phyloP scores from a whole-genome alignment of 768 basidiomycete genomes.

The Agaricus bisporus region DNA sequence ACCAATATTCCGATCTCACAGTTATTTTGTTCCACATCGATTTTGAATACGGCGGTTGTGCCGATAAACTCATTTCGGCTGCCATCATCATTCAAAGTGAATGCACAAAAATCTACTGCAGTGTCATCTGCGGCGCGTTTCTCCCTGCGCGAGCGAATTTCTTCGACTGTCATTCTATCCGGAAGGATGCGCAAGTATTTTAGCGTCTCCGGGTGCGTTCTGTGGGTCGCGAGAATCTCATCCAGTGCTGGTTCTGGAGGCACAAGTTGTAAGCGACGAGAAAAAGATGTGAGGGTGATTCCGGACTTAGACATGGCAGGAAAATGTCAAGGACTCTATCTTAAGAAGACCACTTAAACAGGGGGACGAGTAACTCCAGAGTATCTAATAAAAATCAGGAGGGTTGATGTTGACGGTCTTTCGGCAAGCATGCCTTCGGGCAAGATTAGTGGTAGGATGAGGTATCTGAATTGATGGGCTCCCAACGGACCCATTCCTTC shows the following conservation, averaged over 20 bases:
- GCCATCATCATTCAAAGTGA: conserved; percentile 22
- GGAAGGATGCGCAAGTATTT: conserved; percentile 35
- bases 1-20: conserved; percentile 39
- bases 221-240: conserved; percentile 25
- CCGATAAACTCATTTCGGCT: conserved; percentile 26
- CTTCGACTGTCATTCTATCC: conserved; percentile 26
- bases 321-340: background rate
- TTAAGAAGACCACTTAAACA: background rate
- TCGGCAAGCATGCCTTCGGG: no score
- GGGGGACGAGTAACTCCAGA: background rate
- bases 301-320: conserved; percentile 13
- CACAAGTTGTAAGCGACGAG: conserved; percentile 27
- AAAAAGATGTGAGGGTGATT: conserved; percentile 24
- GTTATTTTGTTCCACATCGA: conserved; percentile 27
- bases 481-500: no score
- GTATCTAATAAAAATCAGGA: background rate
- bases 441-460: no score
- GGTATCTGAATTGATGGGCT: no score
- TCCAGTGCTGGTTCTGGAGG: conserved; percentile 32
- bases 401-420: no score
- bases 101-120: conserved; percentile 32
- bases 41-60: conserved; percentile 29
- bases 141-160: conserved; percentile 28
- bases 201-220: conserved; percentile 31
- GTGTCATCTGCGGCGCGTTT: conserved; percentile 24